A percentile compares a stretch with the other conserved stretches of the same genome.
These are phyloP conservation scores for Leishmania gerbilli DNA, from an alignment of 208 protist genomes.

Conservation along the genomic window DNA sequence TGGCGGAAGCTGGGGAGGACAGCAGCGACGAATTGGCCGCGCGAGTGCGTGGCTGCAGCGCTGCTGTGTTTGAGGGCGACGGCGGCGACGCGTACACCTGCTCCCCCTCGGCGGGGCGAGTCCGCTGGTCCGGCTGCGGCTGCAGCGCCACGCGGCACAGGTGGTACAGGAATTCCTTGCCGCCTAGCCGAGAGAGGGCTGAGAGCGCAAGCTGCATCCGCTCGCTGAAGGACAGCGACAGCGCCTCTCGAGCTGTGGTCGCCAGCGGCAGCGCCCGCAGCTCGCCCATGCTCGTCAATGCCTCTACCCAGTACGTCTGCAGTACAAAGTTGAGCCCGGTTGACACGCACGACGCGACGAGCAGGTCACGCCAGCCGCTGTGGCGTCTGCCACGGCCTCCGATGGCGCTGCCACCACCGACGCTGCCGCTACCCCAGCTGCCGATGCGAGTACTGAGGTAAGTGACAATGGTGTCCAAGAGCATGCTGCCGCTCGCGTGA, in stretches of 20 bases:
- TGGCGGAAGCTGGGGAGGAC: not conserved
- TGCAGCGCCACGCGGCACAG: conserved; percentile 20
- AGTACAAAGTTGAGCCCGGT: conserved; percentile 23
- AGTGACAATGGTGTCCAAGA: conserved; percentile 32
- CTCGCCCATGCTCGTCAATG: conserved; percentile 25
- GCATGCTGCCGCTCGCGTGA: conserved; percentile 30
- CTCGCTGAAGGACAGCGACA: not conserved
- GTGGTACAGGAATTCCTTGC: conserved; percentile 23
- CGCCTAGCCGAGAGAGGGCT: conserved; percentile 16
- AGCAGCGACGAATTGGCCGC: not conserved
- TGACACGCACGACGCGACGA: conserved; percentile 29
- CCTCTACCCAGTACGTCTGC: conserved; percentile 28
- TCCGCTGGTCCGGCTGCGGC: not conserved
- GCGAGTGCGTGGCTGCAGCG: not conserved
- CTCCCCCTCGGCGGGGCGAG: not conserved
- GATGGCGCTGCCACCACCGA: not conserved
- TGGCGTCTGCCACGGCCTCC: not conserved
- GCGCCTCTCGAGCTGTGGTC: not conserved
- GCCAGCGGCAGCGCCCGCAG: conserved; percentile 13
- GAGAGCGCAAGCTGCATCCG: conserved; percentile 18
- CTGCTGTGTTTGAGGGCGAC: conserved; percentile 1
- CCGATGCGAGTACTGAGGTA: conserved; percentile 29
- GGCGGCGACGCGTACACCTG: not conserved
- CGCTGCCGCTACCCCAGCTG: conserved; percentile 13
- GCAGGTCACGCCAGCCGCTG: conserved; percentile 26